These are phyloP conservation scores for Lactarius tabidus DNA, from an alignment of 768 basidiomycete genomes.

Conservation along the genomic window DNA sequence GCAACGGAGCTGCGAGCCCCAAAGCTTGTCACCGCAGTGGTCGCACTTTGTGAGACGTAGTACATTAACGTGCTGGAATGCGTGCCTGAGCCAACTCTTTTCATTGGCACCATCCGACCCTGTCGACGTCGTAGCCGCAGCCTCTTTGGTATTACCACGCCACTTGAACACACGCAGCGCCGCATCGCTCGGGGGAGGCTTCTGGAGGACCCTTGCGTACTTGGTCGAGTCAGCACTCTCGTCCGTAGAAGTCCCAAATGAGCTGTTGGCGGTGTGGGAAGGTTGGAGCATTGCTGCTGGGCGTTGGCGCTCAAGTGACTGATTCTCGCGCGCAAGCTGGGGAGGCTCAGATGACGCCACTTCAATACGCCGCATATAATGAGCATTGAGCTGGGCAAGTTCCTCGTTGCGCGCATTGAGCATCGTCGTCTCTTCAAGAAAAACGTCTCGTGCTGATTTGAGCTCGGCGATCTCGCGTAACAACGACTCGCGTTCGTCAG, in stretches of 20 bases:
- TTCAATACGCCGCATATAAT: slow-evolving; percentile 79
- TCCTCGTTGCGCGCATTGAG: slow-evolving; percentile 92
- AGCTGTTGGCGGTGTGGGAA: slow-evolving; percentile 16
- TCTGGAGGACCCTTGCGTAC: slow-evolving; percentile 37
- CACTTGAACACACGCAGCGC: slow-evolving; percentile 43
- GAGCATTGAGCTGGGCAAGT: slow-evolving; percentile 80
- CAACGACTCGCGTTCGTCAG: slow-evolving; percentile 73
- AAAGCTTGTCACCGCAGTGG: slow-evolving; percentile 96
- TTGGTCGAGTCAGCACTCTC: slow-evolving; percentile 43
- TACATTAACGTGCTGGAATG: slow-evolving; percentile 85
- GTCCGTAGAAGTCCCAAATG: slow-evolving; percentile 36
- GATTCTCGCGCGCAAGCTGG: not conserved
- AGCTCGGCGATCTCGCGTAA: slow-evolving; percentile 82
- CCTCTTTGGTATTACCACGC: slow-evolving; percentile 67
- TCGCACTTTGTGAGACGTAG: slow-evolving; percentile 91
- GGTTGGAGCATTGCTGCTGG: not conserved
- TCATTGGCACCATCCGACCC: slow-evolving; percentile 28
- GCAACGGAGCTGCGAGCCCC: slow-evolving; percentile 94
- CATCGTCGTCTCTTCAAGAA: slow-evolving; percentile 87
- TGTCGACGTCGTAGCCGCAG: slow-evolving; percentile 39
- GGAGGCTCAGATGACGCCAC: slow-evolving; percentile 16
- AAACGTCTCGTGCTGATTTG: slow-evolving; percentile 77
- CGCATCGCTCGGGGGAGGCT: slow-evolving; percentile 39
- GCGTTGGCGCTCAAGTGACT: slow-evolving; percentile 15
- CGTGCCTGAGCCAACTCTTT: slow-evolving; percentile 52